Percentiles rank a stretch among this genome's conserved stretches.
phyloP scores from a whole-genome alignment of 805 yeast species.

The Candida michaelii region DNA sequence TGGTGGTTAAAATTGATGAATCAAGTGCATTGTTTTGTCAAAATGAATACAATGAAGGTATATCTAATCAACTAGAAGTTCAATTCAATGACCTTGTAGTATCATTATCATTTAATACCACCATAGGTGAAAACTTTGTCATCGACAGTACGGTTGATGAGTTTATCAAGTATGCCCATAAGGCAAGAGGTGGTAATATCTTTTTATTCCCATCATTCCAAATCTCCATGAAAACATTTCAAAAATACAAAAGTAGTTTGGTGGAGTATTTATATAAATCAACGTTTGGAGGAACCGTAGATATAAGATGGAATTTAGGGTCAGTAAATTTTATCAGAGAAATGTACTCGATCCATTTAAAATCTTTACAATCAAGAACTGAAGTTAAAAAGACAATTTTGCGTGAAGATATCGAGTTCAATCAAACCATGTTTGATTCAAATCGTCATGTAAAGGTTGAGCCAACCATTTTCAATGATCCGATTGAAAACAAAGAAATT shows the following conservation, averaged over 20 bases:
- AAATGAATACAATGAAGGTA: constrained; percentile 40
- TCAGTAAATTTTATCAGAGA: constrained; percentile 86
- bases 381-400: constrained; percentile 35
- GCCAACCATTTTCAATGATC: constrained; percentile 3
- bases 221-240: constrained; percentile 75
- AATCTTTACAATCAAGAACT: constrained; percentile 63
- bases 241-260: constrained; percentile 47
- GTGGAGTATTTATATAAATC: constrained; percentile 71
- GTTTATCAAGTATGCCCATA: constrained; percentile 54
- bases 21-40: constrained; percentile 54
- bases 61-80: constrained; percentile 60
- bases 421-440: constrained; percentile 13
- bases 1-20: constrained; percentile 59
- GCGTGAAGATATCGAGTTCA: constrained; percentile 21
- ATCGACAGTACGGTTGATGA: constrained; percentile 48
- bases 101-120: constrained; percentile 61
- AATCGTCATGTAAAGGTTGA: neutral
- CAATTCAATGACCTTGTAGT: constrained; percentile 62
- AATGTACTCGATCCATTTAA: constrained; percentile 86
- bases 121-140: constrained; percentile 51
- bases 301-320: constrained; percentile 91
- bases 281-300: constrained; percentile 85
- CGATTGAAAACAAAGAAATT: constrained; percentile 21
- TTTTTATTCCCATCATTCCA: constrained; percentile 75
- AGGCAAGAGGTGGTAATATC: constrained; percentile 77